These are phyloP conservation scores for Amanita fuliginea DNA, from an alignment of 768 basidiomycete species.

Conservation along the genomic window DNA sequence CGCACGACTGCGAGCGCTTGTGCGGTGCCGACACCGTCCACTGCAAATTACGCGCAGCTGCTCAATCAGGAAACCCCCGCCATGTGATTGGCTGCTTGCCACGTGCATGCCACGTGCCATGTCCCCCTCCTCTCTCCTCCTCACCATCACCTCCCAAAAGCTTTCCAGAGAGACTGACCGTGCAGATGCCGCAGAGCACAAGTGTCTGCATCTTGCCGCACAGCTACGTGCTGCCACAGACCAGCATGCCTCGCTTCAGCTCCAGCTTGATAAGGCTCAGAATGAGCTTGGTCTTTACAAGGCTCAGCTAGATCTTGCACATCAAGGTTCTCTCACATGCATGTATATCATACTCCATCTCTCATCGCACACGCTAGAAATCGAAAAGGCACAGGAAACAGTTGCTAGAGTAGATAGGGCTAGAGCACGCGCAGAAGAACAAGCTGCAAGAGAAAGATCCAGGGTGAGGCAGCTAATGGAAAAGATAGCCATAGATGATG, in stretches of 20 bases:
- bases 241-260: constrained; percentile 18
- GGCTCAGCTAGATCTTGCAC: constrained; percentile 45
- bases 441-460: constrained; percentile 32
- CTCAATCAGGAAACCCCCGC: background rate
- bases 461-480: constrained; percentile 34
- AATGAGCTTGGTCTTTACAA: constrained; percentile 49
- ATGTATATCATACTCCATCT: background rate
- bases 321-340: constrained; percentile 25
- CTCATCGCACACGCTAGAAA: constrained; percentile 22
- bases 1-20: background rate
- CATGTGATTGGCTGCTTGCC: constrained; percentile 3
- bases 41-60: background rate
- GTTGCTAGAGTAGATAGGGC: constrained; percentile 37
- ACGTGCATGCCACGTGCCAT: background rate
- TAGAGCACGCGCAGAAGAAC: constrained; percentile 36
- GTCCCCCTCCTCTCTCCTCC: constrained; percentile 1
- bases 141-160: constrained; percentile 4
- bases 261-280: constrained; percentile 19
- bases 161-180: constrained; percentile 25
- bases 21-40: background rate
- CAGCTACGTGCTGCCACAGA: constrained; percentile 22
- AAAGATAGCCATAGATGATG: constrained; percentile 34
- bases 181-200: constrained; percentile 26
- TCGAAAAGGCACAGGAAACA: constrained; percentile 41
- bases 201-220: constrained; percentile 19